A percentile compares a stretch with the other conserved stretches of the same genome.
These are phyloP conservation scores for Ormosia emarginata DNA, from an alignment of 306 rosid species.

Conservation along the genomic window DNA sequence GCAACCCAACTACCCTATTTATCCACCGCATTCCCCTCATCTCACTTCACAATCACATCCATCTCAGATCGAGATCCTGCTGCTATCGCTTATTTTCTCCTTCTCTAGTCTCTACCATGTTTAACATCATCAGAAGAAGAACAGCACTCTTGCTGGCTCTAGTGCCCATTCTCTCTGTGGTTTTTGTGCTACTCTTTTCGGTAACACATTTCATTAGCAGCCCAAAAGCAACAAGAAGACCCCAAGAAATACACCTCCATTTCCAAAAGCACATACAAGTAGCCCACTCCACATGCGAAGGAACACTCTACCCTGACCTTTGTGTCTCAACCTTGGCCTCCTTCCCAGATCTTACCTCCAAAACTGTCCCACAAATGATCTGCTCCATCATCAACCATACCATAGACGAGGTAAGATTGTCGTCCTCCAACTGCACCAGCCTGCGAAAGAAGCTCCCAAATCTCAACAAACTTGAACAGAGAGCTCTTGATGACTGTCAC, in stretches of 20 bases:
- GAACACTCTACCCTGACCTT: conserved; percentile 65
- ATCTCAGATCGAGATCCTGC: too few relatives aligned
- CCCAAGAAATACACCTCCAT: conserved; percentile 5
- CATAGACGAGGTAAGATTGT: conserved; percentile 36
- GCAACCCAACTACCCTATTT: background rate
- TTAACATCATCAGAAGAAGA: conserved; percentile 11
- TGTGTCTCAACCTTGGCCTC: conserved; percentile 67
- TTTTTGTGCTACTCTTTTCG: conserved; percentile 14
- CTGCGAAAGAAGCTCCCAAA: conserved; percentile 17
- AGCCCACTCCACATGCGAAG: conserved; percentile 59
- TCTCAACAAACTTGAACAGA: conserved; percentile 23
- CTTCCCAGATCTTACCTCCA: conserved; percentile 54
- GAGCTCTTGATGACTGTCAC: conserved; percentile 76
- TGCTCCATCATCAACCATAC: conserved; percentile 46
- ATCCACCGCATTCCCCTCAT: background rate
- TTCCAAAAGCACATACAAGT: conserved; percentile 41
- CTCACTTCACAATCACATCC: background rate
- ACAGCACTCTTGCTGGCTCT: conserved; percentile 21
- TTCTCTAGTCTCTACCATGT: conserved; percentile 18
- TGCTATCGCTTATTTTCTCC: background rate
- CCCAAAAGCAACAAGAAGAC: background rate
- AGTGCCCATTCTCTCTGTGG: background rate
- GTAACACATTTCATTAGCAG: conserved; percentile 7
- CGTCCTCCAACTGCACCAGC: conserved; percentile 48
- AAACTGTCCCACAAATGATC: conserved; percentile 50